Conservation (phyloP, 1,284 basidiomycete species). For the Boletus smithii region DNA sequence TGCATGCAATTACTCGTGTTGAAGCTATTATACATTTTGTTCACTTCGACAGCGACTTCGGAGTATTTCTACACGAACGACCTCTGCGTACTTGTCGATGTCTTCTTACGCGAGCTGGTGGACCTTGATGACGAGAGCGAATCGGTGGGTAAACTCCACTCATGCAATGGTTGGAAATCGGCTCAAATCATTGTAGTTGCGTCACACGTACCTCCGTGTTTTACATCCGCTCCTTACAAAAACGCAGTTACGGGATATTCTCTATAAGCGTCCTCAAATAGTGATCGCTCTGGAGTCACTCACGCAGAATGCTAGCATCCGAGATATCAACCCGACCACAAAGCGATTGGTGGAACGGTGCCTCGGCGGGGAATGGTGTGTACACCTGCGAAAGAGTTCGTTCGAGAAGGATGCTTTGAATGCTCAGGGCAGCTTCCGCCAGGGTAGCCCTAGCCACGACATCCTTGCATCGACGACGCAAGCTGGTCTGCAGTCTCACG, state of each 20-base stretch:
- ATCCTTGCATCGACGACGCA: slow-evolving; percentile 37
- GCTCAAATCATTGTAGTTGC: slow-evolving; percentile 54
- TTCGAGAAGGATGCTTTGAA: slow-evolving; percentile 31
- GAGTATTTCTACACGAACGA: slow-evolving; percentile 99
- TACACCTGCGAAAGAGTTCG: slow-evolving; percentile 48
- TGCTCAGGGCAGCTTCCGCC: slow-evolving; percentile 28
- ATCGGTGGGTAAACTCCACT: slow-evolving; percentile 57
- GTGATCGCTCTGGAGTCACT: slow-evolving; percentile 80
- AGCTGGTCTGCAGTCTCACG: slow-evolving; percentile 19
- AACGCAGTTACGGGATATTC: slow-evolving; percentile 81
- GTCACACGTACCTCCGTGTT: slow-evolving; percentile 96
- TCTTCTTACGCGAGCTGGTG: slow-evolving; percentile 88
- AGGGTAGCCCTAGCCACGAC: slow-evolving; percentile 44
- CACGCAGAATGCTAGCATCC: slow-evolving; percentile 70
- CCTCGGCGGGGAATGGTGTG: slow-evolving; percentile 85
- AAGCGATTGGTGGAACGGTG: slow-evolving; percentile 91
- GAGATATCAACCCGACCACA: slow-evolving; percentile 84
- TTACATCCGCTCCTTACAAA: slow-evolving; percentile 92
- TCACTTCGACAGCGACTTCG: slow-evolving; percentile 89
- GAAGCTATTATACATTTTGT: slow-evolving; percentile 93
- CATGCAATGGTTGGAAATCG: neutral
- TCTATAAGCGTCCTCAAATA: slow-evolving; percentile 93
- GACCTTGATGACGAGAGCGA: slow-evolving; percentile 93
- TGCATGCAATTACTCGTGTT: slow-evolving; percentile 95
- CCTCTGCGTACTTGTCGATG: slow-evolving; percentile 91